Conservation (phyloP, 2,329 filamentous ascomycete species). For the Zopfia rhizophila region DNA sequence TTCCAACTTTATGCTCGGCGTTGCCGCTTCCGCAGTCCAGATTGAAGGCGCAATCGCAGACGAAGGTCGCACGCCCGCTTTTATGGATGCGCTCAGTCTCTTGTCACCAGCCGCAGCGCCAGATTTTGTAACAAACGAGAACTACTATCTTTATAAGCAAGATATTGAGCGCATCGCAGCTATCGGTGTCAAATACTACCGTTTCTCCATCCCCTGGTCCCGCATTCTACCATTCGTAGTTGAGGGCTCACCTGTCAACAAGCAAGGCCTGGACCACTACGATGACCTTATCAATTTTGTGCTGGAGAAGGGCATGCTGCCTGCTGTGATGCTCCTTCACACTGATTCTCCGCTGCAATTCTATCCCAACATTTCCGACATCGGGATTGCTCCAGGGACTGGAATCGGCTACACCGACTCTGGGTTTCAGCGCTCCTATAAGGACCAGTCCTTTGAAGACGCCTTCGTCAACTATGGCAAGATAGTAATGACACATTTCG, state of each 20-base stretch:
- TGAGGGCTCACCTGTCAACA: conserved; percentile 63
- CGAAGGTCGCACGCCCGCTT: conserved; percentile 36
- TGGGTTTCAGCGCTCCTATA: conserved; percentile 50
- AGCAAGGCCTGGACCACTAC: conserved; percentile 63
- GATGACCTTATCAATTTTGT: conserved; percentile 64
- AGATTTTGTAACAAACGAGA: conserved; percentile 56
- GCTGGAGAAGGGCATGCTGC: conserved; percentile 61
- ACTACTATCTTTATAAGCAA: conserved; percentile 68
- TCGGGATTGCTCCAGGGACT: conserved; percentile 27
- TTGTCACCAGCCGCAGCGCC: conserved; percentile 19
- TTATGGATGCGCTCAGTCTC: conserved; percentile 29
- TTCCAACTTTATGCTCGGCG: conserved; percentile 54
- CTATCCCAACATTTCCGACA: conserved; percentile 46
- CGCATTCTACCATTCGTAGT: conserved; percentile 64
- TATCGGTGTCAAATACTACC: conserved; percentile 63
- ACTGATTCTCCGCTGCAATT: conserved; percentile 61
- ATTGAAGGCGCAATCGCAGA: conserved; percentile 46
- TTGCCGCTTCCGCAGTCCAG: conserved; percentile 39
- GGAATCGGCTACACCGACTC: conserved; percentile 39
- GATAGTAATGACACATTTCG: conserved; percentile 62
- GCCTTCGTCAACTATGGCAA: conserved; percentile 66
- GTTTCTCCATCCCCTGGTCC: conserved; percentile 64
- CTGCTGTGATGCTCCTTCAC: conserved; percentile 61
- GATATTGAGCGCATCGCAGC: conserved; percentile 64
- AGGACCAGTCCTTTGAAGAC: conserved; percentile 60